Evolutionary conservation across 208 protist genomes (phyloP).

Genomic region (Wallacemonas sp.): DNA sequence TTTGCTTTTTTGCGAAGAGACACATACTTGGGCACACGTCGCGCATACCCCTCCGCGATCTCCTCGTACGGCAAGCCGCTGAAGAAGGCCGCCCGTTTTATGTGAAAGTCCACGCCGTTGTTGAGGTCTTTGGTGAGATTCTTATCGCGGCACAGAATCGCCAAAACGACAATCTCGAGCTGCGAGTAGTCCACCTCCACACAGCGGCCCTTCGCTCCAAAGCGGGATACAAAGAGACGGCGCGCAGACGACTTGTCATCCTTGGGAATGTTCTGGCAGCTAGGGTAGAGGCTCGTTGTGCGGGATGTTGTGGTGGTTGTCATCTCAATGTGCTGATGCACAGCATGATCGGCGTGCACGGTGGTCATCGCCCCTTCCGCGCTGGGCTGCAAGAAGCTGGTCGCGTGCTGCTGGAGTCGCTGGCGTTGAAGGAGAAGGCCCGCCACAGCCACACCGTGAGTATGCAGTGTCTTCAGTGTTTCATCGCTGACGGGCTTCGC

Average conservation of each 20-base stretch:
- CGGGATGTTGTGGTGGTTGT: constrained; percentile 78
- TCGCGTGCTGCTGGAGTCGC: constrained; percentile 52
- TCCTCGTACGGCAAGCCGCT: constrained; percentile 80
- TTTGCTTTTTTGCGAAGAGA: constrained; percentile 85
- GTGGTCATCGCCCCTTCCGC: constrained; percentile 39
- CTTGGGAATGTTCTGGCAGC: constrained; percentile 89
- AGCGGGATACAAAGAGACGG: constrained; percentile 81
- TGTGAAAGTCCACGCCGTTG: constrained; percentile 84
- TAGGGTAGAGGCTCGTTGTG: constrained; percentile 82
- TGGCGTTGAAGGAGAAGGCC: constrained; percentile 67
- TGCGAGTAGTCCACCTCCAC: constrained; percentile 92
- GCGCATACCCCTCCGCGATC: constrained; percentile 71
- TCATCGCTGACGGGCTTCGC: constrained; percentile 47
- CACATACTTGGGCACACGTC: constrained; percentile 59
- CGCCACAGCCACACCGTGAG: constrained; percentile 45
- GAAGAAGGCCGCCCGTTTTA: constrained; percentile 85
- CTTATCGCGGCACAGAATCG: constrained; percentile 69
- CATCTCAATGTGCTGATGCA: constrained; percentile 86
- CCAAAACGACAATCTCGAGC: constrained; percentile 85
- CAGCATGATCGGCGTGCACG: constrained; percentile 62
- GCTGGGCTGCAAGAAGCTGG: constrained; percentile 49
- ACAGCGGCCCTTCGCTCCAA: constrained; percentile 71
- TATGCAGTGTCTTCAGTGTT: constrained; percentile 46
- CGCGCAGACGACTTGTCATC: constrained; percentile 82
- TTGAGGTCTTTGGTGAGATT: constrained; percentile 67